These are phyloP conservation scores for Phaeolepiota aurea DNA, from an alignment of 768 basidiomycete genomes.

Conservation along the genomic window DNA sequence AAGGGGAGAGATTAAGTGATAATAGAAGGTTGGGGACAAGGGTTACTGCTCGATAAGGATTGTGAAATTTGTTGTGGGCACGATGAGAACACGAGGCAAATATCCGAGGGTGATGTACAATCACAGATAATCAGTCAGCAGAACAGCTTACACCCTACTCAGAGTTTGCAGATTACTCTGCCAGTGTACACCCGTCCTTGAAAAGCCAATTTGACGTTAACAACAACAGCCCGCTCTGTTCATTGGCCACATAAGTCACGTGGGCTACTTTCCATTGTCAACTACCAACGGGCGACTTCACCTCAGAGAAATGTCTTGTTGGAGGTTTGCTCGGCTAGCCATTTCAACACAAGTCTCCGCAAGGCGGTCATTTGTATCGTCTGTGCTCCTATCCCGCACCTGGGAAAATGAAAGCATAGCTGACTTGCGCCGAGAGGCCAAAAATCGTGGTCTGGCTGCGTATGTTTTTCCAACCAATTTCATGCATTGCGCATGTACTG, in stretches of 20 bases:
- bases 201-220: too few species aligned
- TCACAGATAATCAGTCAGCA: conserved; percentile 13
- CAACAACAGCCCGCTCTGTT: too few species aligned
- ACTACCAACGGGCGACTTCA: too few species aligned
- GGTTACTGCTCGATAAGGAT: conserved; percentile 20
- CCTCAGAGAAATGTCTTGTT: too few species aligned
- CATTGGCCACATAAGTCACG: too few species aligned
- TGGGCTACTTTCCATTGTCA: too few species aligned
- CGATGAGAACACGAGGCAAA: conserved; percentile 57
- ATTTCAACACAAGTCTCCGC: too few species aligned
- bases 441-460: conserved; percentile 46
- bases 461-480: conserved; percentile 19
- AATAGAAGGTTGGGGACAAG: conserved; percentile 14
- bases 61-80: conserved; percentile 19
- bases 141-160: background rate
- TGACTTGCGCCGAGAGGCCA: conserved; percentile 46
- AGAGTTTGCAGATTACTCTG: background rate
- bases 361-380: too few species aligned
- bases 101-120: conserved; percentile 7
- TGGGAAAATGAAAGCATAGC: conserved; percentile 46
- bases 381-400: conserved; percentile 46
- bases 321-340: too few species aligned
- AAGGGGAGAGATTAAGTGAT: conserved; percentile 12
- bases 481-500: conserved; percentile 3
- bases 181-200: too few species aligned